Evolutionary conservation across 495 filamentous ascomycete genomes (phyloP).

Genomic region (Penicillium pancosmium): DNA sequence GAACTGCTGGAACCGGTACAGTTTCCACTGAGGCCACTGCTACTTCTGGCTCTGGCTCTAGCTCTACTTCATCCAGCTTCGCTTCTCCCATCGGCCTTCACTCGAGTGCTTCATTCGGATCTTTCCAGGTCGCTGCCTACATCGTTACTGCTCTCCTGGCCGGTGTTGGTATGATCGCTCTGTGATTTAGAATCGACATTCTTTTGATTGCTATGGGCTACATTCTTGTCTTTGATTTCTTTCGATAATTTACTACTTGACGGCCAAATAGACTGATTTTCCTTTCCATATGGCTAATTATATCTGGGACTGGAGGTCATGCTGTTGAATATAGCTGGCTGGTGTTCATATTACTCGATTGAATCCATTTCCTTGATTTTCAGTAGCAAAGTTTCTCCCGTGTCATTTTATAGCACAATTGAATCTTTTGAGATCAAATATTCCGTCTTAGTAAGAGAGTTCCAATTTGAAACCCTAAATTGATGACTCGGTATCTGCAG

Average conservation of each 20-base stretch:
- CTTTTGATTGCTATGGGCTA: background rate
- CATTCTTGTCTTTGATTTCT: background rate
- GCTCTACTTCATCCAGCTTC: constrained; percentile 42
- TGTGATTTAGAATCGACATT: constrained; percentile 49
- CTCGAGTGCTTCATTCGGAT: constrained; percentile 45
- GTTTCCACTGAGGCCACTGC: constrained; percentile 58
- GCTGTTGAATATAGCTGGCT: too few species aligned
- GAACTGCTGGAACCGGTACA: constrained; percentile 63
- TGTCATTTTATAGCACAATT: too few species aligned
- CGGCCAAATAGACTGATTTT: too few species aligned
- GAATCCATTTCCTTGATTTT: too few species aligned
- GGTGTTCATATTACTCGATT: too few species aligned
- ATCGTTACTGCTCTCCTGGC: constrained; percentile 63
- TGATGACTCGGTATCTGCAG: background rate
- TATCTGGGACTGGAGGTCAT: too few species aligned
- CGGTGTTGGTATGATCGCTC: constrained; percentile 71
- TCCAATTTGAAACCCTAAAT: too few species aligned
- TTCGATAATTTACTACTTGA: background rate
- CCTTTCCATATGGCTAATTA: too few species aligned
- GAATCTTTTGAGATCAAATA: too few species aligned
- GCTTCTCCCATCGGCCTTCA: constrained; percentile 42
- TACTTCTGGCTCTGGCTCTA: constrained; percentile 36
- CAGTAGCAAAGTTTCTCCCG: too few species aligned
- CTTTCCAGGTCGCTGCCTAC: constrained; percentile 66
- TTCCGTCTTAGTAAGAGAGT: too few species aligned